Evolutionary conservation across 225 moss, liverwort and hornwort species (phyloP), one percentile per base, ranked within the genome.

Genomic region (Polytrichum formosum): DNA sequence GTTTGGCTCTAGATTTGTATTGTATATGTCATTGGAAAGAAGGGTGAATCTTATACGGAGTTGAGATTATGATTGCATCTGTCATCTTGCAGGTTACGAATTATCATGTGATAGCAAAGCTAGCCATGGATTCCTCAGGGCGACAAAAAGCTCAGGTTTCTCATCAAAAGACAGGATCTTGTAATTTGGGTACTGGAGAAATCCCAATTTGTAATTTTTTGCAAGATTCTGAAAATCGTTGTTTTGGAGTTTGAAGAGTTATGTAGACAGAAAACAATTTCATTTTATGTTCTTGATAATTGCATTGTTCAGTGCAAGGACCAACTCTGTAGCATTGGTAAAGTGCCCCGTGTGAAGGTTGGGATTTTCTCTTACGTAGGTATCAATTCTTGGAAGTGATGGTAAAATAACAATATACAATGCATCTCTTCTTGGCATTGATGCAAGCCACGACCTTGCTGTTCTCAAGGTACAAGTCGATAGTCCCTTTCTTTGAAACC

Each of bases 101-200:
- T 63, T 89, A 89, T 73, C 88, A 89, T 46, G 88, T 89, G 35
- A 80, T 89, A 29, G 85, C 88, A 64, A 86, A 73, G 72, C 63
- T 86, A 67, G 88, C 88, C 19, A 78, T 77, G 83, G 88, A 89
- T 79, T 81, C 85, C 29, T 89, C 88, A 58, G 85, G 88, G 63
- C 74, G 79, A 67, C 88, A 83, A 65, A 85, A 81, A 73, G 78
- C 85, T 69, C 88, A 89, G 83, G 88, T 83, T 61, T 65, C 58
- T 58, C 0, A 23, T 58, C 7, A 22, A 58, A 3, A 13, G 46
- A 13, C 2, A 13, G 37, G 37, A 37, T 37, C 13, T 46, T 46
- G 46, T 46, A 46, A 3, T 13, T 46, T 46, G 46, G 46, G 16
- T 46, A 4, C 2, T 46, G 46, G 46, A 16, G 46, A 46, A 46